Base-by-base conservation (phyloP, 495 filamentous ascomycete species). In the Aspergillus panamensis region DNA sequence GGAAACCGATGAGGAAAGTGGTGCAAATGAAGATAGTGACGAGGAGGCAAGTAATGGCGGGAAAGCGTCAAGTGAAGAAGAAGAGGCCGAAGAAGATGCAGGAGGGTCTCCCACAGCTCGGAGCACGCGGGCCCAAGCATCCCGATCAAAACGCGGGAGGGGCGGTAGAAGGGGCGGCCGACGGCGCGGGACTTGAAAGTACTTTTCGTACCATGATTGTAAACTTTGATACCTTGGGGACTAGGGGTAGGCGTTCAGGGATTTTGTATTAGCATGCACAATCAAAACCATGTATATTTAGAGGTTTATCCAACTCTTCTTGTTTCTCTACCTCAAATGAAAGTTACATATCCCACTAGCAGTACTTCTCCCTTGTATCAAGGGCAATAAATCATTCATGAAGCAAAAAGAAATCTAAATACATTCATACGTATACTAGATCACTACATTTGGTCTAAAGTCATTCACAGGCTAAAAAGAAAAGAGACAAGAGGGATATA, bases 1-100 rank as follows among this genome's bases (percentile, higher is more conserved):
- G 1, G 75, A 76, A 6, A 75, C 74, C 10, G 73, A 79, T 43
- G 77, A 78, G 45, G 77, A 77, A 10, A 69, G 65, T 9, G 73
- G 70, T 49, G 70, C 56, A 4, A 66, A 74, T 44, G 72, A 77
- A 30, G 75, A 74, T 8, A 72, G 68, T 8, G 73, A 74, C 1
- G 74, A 75, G 39, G 70, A 73, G 20, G 62, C 48, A 16, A 68
- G 68, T 8, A 67, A 75, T 52, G 66, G 30, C 20, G 60, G 57
- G 12, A 64, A 68, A 50, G 58, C 64, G 2, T 61, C 71, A 40
- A 65, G 63, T 50, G 62, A 68, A 25, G 70, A 73, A 14, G 70
- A 77, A 47, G 70, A 79, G 33, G 69, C 55, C 17, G 73, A 77
- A 45, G 71, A 59, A 39, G 74, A 74, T 45, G 66, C 72, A 6